phyloP scores from a whole-genome alignment of 257 asterid genomes.

The Ilex asprella region DNA sequence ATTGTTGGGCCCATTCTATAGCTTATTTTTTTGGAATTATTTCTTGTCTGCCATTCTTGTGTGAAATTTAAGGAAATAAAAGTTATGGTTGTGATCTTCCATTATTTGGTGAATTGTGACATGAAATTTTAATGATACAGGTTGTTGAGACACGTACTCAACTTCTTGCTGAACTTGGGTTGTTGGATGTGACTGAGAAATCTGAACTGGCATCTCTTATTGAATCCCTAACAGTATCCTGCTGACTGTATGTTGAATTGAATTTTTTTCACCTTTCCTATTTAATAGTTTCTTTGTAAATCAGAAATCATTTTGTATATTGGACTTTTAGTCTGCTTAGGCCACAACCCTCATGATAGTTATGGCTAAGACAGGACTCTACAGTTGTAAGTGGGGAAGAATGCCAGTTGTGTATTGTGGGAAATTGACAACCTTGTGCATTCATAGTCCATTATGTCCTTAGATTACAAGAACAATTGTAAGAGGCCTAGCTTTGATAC shows the following conservation, averaged over 20 bases:
- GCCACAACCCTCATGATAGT: neutral
- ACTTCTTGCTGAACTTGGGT: constrained; percentile 57
- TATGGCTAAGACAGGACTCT: too few relatives aligned
- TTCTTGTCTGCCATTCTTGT: too few relatives aligned
- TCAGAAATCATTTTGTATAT: too few relatives aligned
- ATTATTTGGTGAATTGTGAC: neutral
- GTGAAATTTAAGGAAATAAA: neutral
- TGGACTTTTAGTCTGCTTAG: neutral
- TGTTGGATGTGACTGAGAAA: constrained; percentile 44
- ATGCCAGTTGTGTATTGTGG: too few relatives aligned
- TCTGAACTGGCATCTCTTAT: constrained; percentile 45
- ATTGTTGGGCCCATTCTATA: too few relatives aligned
- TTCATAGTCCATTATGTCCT: too few relatives aligned
- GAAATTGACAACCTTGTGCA: too few relatives aligned
- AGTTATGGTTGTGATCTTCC: neutral
- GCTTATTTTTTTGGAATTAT: too few relatives aligned
- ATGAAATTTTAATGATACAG: constrained; percentile 30
- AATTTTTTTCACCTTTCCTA: neutral
- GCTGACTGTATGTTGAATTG: constrained; percentile 4
- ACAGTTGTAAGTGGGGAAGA: too few relatives aligned
- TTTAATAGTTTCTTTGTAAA: neutral
- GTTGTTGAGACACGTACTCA: constrained; percentile 81
- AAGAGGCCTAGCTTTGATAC: too few relatives aligned
- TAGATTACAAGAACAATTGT: too few relatives aligned
- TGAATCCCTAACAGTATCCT: constrained; percentile 71